These are phyloP conservation scores for Picocystis sp. DNA, from an alignment of 163 green algal genomes.

Conservation along the genomic window DNA sequence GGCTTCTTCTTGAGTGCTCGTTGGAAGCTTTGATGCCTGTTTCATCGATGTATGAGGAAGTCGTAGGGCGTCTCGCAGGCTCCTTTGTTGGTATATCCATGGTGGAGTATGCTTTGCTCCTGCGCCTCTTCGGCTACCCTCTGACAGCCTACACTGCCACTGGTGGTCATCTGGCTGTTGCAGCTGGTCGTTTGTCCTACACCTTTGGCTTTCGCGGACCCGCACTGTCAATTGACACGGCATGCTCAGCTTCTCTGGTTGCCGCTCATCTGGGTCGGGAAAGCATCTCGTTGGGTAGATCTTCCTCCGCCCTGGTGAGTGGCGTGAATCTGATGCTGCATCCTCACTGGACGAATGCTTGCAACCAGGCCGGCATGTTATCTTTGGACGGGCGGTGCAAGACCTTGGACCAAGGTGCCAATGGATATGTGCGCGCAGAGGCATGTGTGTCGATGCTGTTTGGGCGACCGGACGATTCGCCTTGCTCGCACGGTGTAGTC, in stretches of 20 bases:
- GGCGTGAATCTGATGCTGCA: constrained; percentile 27
- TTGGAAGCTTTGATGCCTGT: too few species aligned
- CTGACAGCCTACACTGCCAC: constrained; percentile 21
- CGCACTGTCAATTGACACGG: constrained; percentile 20
- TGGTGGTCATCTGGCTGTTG: constrained; percentile 33
- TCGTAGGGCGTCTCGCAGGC: too few species aligned
- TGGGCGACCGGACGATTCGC: constrained; percentile 16
- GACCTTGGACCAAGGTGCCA: constrained; percentile 30
- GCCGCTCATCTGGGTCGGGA: constrained; percentile 8
- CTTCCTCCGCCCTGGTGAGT: too few species aligned
- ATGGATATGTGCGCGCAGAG: constrained; percentile 43
- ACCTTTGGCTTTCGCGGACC: constrained; percentile 31
- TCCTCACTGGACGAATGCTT: too few species aligned
- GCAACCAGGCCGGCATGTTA: constrained; percentile 45
- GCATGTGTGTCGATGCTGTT: constrained; percentile 20
- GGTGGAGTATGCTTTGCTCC: constrained; percentile 39
- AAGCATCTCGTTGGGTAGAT: too few species aligned
- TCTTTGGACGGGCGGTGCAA: constrained; percentile 33
- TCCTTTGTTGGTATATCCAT: constrained; percentile 45
- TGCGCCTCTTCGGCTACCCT: neutral
- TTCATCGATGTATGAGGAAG: too few species aligned
- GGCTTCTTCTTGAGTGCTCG: constrained; percentile 14
- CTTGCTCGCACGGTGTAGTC: constrained; percentile 2
- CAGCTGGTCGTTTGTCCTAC: constrained; percentile 52
- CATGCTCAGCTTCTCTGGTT: constrained; percentile 24